phyloP scores from a whole-genome alignment of 2,329 filamentous ascomycete species.

The Fusarium mangiferae region DNA sequence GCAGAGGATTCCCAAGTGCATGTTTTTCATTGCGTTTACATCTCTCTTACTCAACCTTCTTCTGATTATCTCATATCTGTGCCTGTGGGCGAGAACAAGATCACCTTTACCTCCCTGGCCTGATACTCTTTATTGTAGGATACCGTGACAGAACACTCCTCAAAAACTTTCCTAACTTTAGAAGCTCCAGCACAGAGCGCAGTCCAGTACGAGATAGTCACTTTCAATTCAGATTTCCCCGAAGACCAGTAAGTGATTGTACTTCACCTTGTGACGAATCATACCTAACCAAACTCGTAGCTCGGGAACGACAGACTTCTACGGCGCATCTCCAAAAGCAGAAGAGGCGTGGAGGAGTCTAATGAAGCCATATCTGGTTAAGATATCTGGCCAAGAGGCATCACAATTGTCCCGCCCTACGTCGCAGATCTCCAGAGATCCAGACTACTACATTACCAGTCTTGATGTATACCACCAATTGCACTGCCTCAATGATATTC shows the following conservation, averaged over 20 bases:
- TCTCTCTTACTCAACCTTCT: neutral
- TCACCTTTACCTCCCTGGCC: slow-evolving; percentile 2
- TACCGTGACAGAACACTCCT: accelerated
- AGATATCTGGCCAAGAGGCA: neutral
- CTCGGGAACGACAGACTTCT: neutral
- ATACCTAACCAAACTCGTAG: neutral
- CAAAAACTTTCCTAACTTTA: accelerated
- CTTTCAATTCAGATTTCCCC: neutral
- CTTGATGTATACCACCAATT: slow-evolving; percentile 6
- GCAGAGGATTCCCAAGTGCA: neutral
- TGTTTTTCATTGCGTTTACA: neutral
- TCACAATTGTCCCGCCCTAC: neutral
- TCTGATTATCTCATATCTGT: neutral
- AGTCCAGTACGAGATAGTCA: neutral
- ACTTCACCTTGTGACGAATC: accelerated
- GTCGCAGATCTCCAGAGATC: neutral
- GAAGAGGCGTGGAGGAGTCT: neutral
- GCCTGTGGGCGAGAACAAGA: neutral
- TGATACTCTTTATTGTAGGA: neutral
- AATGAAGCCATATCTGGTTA: neutral
- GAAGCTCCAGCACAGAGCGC: neutral
- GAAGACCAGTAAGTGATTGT: neutral
- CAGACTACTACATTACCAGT: slow-evolving; percentile 4
- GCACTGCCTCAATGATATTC: neutral
- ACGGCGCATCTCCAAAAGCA: neutral